Conservation (phyloP, 768 basidiomycete species). For the Butyriboletus loyo region DNA sequence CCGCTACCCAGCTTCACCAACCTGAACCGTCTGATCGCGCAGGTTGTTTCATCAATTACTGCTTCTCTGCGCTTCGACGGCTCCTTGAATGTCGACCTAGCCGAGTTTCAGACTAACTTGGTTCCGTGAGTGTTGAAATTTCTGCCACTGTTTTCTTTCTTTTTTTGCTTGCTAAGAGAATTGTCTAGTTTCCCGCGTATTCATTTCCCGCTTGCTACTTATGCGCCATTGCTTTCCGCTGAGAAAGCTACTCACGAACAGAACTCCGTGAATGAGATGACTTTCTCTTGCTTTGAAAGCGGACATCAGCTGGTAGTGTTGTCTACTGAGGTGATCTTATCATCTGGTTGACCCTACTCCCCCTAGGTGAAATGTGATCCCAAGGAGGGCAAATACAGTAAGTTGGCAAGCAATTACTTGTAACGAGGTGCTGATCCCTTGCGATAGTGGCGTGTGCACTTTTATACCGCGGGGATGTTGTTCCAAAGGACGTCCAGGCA, state of each 20-base stretch:
- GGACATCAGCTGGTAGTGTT: conserved; percentile 86
- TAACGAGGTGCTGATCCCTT: conserved; percentile 13
- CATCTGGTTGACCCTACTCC: conserved; percentile 2
- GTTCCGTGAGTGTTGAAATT: conserved; percentile 69
- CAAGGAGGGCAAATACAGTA: conserved; percentile 97
- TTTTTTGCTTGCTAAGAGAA: conserved; percentile 8
- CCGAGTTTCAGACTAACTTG: conserved; percentile 98
- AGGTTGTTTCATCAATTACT: conserved; percentile 97
- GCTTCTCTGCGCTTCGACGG: conserved; percentile 97
- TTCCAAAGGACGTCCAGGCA: conserved; percentile 92
- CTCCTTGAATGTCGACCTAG: conserved; percentile 94
- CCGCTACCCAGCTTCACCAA: conserved; percentile 86
- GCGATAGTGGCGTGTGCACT: conserved; percentile 81
- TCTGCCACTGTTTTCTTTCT: background rate
- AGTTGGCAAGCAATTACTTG: conserved; percentile 27
- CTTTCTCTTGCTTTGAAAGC: conserved; percentile 94
- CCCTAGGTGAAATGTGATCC: conserved; percentile 80
- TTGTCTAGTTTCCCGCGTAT: conserved; percentile 85
- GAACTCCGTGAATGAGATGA: conserved; percentile 98
- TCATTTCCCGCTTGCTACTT: conserved; percentile 97
- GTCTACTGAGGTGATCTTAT: background rate
- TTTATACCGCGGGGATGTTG: conserved; percentile 94
- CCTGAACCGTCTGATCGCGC: conserved; percentile 94
- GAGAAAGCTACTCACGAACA: conserved; percentile 96
- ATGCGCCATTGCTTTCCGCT: conserved; percentile 90